A percentile compares a stretch with the other conserved stretches of the same genome.
These are phyloP conservation scores for Ogataea philodendri DNA, from an alignment of 805 yeast genomes.

Conservation along the genomic window DNA sequence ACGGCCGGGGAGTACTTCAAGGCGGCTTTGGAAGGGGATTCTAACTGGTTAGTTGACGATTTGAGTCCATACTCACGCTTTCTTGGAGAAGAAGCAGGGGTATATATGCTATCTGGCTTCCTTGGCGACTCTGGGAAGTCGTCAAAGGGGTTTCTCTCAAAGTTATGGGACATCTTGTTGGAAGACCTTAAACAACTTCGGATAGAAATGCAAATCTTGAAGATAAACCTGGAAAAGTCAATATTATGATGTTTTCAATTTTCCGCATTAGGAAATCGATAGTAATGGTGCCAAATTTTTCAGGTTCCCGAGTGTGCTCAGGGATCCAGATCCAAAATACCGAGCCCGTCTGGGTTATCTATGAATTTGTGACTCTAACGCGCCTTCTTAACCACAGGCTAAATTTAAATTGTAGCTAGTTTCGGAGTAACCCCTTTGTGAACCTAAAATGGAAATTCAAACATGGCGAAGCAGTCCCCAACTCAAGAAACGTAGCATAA, in stretches of 20 bases:
- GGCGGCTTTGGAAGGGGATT: conserved; percentile 38
- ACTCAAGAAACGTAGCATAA: no score
- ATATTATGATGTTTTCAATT: conserved; percentile 11
- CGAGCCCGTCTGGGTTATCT: no score
- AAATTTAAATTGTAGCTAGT: no score
- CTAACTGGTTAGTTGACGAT: conserved; percentile 10
- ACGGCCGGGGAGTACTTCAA: conserved; percentile 45
- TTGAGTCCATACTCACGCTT: conserved; percentile 24
- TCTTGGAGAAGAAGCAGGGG: conserved; percentile 33
- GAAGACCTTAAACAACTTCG: conserved; percentile 1
- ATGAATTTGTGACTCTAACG: no score
- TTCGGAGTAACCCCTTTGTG: conserved; percentile 21
- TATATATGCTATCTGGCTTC: conserved; percentile 32
- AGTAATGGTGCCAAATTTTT: conserved; percentile 3
- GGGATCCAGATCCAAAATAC: neutral
- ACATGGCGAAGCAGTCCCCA: no score
- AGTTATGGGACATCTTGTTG: conserved; percentile 28
- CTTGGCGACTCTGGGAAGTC: conserved; percentile 30
- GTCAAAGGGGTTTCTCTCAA: conserved; percentile 27
- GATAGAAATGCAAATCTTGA: conserved; percentile 1
- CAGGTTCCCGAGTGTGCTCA: no score
- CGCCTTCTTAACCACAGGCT: no score
- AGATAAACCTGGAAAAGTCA: conserved; percentile 3
- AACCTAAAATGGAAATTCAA: conserved; percentile 18
- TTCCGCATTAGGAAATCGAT: conserved; percentile 11